Base-by-base conservation (phyloP, 225 moss, liverwort and hornwort species). In the Bryum argenteum region DNA sequence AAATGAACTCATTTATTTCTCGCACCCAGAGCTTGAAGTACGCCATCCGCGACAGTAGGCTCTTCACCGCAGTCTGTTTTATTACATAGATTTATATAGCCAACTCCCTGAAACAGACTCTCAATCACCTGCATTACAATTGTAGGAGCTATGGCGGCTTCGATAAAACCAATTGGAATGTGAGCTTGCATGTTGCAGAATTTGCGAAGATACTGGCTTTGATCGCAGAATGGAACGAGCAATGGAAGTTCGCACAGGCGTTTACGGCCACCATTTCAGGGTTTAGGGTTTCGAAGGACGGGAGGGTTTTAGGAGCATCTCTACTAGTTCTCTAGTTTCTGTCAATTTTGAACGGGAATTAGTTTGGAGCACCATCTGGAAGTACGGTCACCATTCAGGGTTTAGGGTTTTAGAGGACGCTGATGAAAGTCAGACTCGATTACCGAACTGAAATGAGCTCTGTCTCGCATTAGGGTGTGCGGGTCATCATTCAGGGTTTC, bases 321-420 rank as follows among this genome's bases (percentile, higher is more conserved):
- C 17, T 28, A 17, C 44, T 24, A 65, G 17, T 0, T 47, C n/a
- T 14, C 47, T 47, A 15, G 42, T 6, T 17, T 13, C 22, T 12
- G 58, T 9, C 42, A 55, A 20, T 9, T 22, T 9, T 42, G 23
- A 37, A 20, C 23, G 43, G n/a, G 13, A 9, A 42, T 71, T 52
- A 62, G 18, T n/a, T 13, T 58, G 0, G 40, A 53, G 20, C 24
- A 14, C 14, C 14, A 24, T 11, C 19, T 51, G 70, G 40, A 5
- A 15, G 67, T 18, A 18, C 14, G 52, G 10, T 75, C 24, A 6
- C 37, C 13, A 10, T 38, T 50, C 39, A 55, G 67, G 66, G 20
- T 61, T 66, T 56, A 62, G 60, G 59, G 21, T 55, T 65, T 50
- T 57, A 63, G 43, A 67, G 33, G 63, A 64, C 22, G 56, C 22